A percentile compares a stretch with the other conserved stretches of the same genome.
Conservation (phyloP, 2,329 filamentous ascomycete genomes). For the Verticillium zaregamsianum region DNA sequence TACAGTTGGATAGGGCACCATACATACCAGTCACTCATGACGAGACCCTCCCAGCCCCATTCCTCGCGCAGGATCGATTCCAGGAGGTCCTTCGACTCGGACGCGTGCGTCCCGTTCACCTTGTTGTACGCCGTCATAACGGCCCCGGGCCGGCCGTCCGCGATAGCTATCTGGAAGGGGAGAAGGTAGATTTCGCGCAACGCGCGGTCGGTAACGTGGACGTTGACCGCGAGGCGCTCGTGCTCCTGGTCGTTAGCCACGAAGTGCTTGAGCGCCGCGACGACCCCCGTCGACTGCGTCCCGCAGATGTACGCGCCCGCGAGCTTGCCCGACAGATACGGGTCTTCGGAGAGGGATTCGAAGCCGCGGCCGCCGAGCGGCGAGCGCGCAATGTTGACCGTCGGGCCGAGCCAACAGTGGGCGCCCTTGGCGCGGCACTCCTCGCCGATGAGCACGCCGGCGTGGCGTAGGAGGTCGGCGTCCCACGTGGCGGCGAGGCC, state of each 20-base stretch:
- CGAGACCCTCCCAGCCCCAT: constrained; percentile 52
- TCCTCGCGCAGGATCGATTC: constrained; percentile 48
- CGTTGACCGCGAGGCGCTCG: constrained; percentile 50
- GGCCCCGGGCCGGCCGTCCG: constrained; percentile 45
- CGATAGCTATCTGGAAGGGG: constrained; percentile 53
- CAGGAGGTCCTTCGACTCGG: constrained; percentile 47
- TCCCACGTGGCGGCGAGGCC: constrained; percentile 56
- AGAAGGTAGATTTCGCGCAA: constrained; percentile 49
- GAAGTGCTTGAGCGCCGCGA: constrained; percentile 57
- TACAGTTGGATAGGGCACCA: not conserved
- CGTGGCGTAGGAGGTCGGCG: constrained; percentile 42
- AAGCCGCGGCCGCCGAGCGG: constrained; percentile 57
- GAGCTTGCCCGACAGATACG: constrained; percentile 49
- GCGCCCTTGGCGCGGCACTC: constrained; percentile 53
- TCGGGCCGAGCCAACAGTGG: constrained; percentile 55
- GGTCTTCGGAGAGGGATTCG: constrained; percentile 55
- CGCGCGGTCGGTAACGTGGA: constrained; percentile 49
- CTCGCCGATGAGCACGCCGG: constrained; percentile 45
- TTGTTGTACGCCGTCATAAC: constrained; percentile 60
- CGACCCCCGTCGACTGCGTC: constrained; percentile 51
- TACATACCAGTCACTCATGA: constrained; percentile 55
- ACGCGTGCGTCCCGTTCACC: constrained; percentile 52
- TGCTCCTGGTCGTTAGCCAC: constrained; percentile 59
- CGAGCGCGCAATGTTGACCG: constrained; percentile 57
- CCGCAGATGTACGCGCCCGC: constrained; percentile 49